Conservation (phyloP, 495 filamentous ascomycete genomes). For the Penicillium riverlandense region DNA sequence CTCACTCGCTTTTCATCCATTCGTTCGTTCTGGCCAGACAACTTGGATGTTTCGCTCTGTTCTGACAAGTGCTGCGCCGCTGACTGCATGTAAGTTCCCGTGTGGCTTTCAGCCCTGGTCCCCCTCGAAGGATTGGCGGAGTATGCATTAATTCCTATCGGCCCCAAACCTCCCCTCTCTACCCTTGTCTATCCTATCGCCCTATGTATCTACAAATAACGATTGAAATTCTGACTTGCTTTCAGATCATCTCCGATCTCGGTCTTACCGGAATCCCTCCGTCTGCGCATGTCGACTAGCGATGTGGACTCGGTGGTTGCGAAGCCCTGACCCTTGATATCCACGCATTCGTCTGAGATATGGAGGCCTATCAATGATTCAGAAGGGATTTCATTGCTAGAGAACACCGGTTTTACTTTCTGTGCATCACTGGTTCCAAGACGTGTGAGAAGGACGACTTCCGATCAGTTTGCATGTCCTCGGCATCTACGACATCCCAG, state of each 20-base stretch:
- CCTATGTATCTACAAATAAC: too few species aligned
- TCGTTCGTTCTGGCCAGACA: background rate
- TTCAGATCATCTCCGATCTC: background rate
- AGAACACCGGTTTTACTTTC: background rate
- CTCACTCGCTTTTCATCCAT: constrained; percentile 3
- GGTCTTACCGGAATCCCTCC: background rate
- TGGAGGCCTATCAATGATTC: background rate
- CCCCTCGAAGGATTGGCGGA: too few species aligned
- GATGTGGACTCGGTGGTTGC: background rate
- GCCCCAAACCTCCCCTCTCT: too few species aligned
- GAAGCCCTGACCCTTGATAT: constrained; percentile 5
- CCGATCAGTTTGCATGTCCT: too few species aligned
- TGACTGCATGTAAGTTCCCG: too few species aligned
- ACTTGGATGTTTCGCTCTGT: background rate
- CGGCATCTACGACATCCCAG: too few species aligned
- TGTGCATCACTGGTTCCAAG: background rate
- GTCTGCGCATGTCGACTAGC: constrained; percentile 1
- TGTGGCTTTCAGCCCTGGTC: too few species aligned
- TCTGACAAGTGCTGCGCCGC: too few species aligned
- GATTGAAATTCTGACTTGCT: too few species aligned
- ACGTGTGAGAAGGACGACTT: background rate
- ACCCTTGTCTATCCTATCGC: too few species aligned
- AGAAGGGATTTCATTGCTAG: background rate
- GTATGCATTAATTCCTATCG: too few species aligned
- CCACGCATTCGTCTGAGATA: constrained; percentile 1